These are phyloP conservation scores for Cicer bijugum DNA, from an alignment of 306 rosid genomes.

Conservation along the genomic window DNA sequence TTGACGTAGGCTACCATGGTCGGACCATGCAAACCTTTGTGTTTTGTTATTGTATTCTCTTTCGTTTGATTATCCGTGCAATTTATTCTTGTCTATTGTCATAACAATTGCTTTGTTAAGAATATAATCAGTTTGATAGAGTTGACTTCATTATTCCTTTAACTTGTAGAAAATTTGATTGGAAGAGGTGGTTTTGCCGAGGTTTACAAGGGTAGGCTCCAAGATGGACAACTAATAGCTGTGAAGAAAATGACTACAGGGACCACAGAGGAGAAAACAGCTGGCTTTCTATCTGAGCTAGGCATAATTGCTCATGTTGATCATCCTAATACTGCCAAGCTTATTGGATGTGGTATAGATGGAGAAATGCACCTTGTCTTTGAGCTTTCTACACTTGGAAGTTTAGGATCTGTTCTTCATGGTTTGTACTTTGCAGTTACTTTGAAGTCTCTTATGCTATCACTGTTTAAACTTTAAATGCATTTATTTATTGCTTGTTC, in stretches of 20 bases:
- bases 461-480: constrained; percentile 10
- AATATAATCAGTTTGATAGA: not conserved
- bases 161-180: constrained; percentile 67
- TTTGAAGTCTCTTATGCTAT: constrained; percentile 25
- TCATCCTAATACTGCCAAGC: constrained; percentile 86
- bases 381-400: constrained; percentile 68
- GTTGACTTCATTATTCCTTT: constrained; percentile 30
- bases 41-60: too few relatives aligned
- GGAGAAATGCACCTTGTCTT: constrained; percentile 86
- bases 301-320: constrained; percentile 89
- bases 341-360: constrained; percentile 79
- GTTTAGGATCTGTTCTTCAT: constrained; percentile 81
- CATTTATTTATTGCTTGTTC: constrained; percentile 20
- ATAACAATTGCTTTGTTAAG: constrained; percentile 11
- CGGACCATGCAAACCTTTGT: too few relatives aligned
- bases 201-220: constrained; percentile 72
- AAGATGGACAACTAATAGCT: constrained; percentile 70
- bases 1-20: too few relatives aligned
- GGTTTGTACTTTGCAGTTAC: constrained; percentile 51
- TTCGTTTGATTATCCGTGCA: too few relatives aligned
- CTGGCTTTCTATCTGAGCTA: constrained; percentile 80
- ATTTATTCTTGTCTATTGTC: too few relatives aligned
- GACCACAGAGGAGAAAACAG: constrained; percentile 69
- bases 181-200: constrained; percentile 89
- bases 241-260: constrained; percentile 80